Percentiles rank a stretch among this genome's conserved stretches.
phyloP scores from a whole-genome alignment of 129 eudicot genomes.

The Calendula officinalis region DNA sequence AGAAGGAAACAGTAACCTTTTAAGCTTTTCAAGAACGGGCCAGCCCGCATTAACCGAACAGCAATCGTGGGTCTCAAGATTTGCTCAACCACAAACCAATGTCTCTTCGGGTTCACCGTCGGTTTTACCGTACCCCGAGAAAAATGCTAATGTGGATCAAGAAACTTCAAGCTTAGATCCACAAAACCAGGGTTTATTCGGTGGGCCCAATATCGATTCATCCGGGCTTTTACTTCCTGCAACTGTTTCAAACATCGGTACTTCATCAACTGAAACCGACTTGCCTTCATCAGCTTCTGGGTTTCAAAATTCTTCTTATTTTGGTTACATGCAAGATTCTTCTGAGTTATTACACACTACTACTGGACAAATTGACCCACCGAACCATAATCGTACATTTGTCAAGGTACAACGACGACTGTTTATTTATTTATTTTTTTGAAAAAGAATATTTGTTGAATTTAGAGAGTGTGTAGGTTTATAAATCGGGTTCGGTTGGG shows the following conservation, averaged over 20 bases:
- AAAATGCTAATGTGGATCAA: slow-evolving; percentile 48
- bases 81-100: slow-evolving; percentile 48
- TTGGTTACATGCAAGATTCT: slow-evolving; percentile 75
- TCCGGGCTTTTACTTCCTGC: slow-evolving; percentile 80
- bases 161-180: slow-evolving; percentile 63
- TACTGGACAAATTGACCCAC: slow-evolving; percentile 73
- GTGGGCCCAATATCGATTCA: slow-evolving; percentile 64
- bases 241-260: slow-evolving; percentile 54
- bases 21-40: slow-evolving; percentile 50
- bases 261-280: slow-evolving; percentile 53
- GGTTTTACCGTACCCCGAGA: slow-evolving; percentile 58
- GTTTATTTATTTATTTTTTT: neutral
- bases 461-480: slow-evolving; percentile 50
- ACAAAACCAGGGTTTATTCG: slow-evolving; percentile 62
- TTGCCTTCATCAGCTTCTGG: slow-evolving; percentile 67
- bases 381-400: slow-evolving; percentile 61
- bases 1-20: slow-evolving; percentile 61
- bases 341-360: slow-evolving; percentile 68
- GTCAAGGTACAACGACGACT: slow-evolving; percentile 59
- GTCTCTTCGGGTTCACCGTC: slow-evolving; percentile 45
- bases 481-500: slow-evolving; percentile 92
- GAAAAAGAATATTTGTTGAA: neutral
- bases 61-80: slow-evolving; percentile 76
- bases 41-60: slow-evolving; percentile 51
- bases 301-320: slow-evolving; percentile 63